Evolutionary conservation across 441 rosid genomes (phyloP).

Genomic region (Gossypium trilobum): DNA sequence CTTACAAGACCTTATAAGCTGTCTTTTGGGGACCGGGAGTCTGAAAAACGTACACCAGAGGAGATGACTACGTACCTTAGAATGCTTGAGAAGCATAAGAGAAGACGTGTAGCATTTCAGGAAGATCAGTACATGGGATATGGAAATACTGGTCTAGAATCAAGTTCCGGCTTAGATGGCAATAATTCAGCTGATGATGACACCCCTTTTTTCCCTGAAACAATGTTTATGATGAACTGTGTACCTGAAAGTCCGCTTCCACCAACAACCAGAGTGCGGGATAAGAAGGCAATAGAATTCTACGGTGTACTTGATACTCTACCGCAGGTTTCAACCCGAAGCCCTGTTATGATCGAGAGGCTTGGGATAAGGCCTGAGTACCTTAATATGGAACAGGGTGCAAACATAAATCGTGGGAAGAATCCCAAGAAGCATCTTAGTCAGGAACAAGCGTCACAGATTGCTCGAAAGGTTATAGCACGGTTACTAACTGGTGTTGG

Average conservation of each 20-base stretch:
- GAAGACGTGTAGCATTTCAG: slow-evolving; percentile 51
- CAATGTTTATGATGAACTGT: slow-evolving; percentile 59
- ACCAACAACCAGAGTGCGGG: slow-evolving; percentile 28
- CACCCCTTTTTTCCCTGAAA: slow-evolving; percentile 58
- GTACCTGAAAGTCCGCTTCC: slow-evolving; percentile 74
- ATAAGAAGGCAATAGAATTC: slow-evolving; percentile 41
- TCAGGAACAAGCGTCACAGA: slow-evolving; percentile 60
- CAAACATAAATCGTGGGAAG: neutral
- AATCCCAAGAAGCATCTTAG: slow-evolving; percentile 40
- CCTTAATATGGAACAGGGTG: slow-evolving; percentile 1
- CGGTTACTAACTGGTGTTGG: slow-evolving; percentile 48
- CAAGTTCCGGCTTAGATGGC: slow-evolving; percentile 40
- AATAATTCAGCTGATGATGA: slow-evolving; percentile 44
- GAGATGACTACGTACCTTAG: slow-evolving; percentile 60
- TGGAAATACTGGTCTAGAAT: slow-evolving; percentile 30
- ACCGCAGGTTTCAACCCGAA: slow-evolving; percentile 46
- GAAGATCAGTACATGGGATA: slow-evolving; percentile 29
- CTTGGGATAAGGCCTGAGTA: neutral
- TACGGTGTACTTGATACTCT: slow-evolving; percentile 61
- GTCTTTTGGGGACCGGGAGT: slow-evolving; percentile 47
- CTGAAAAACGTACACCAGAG: slow-evolving; percentile 62
- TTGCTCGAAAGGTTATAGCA: slow-evolving; percentile 58
- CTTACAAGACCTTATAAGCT: slow-evolving; percentile 41
- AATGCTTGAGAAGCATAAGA: slow-evolving; percentile 52
- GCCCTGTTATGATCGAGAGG: neutral